phyloP scores from a whole-genome alignment of 2,329 filamentous ascomycete genomes.

The Chaetomium sp. region DNA sequence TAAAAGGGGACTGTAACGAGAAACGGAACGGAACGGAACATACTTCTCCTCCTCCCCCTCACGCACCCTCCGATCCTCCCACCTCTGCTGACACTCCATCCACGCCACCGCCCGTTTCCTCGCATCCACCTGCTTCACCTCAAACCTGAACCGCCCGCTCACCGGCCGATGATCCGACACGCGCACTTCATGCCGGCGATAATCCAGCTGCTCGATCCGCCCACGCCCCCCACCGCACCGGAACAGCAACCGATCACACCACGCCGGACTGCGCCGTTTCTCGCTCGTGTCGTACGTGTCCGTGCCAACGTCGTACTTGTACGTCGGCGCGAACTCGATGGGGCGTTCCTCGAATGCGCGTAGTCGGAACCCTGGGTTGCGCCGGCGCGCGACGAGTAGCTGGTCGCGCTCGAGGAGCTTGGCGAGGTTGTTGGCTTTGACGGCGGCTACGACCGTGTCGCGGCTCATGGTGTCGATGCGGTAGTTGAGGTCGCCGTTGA shows the following conservation, averaged over 20 bases:
- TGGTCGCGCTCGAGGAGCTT: constrained; percentile 93
- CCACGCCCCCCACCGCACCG: constrained; percentile 55
- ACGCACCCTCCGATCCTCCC: constrained; percentile 63
- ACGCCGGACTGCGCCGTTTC: constrained; percentile 88
- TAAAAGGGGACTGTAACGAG: background rate
- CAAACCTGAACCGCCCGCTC: constrained; percentile 73
- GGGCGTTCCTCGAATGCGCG: constrained; percentile 85
- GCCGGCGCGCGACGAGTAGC: constrained; percentile 77
- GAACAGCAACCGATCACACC: constrained; percentile 93
- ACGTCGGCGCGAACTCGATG: constrained; percentile 90
- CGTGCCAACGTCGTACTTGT: constrained; percentile 96
- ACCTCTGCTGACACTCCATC: constrained; percentile 68
- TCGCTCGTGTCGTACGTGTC: constrained; percentile 92
- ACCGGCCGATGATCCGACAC: constrained; percentile 93
- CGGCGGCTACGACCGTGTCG: constrained; percentile 80
- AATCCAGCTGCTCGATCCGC: constrained; percentile 80
- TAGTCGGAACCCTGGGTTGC: constrained; percentile 83
- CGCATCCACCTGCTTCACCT: constrained; percentile 73
- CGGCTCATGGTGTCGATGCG: constrained; percentile 96
- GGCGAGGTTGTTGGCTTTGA: constrained; percentile 70
- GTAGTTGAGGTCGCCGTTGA: constrained; percentile 97
- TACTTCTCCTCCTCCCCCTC: constrained; percentile 72
- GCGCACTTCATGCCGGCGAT: constrained; percentile 79
- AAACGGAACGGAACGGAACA: constrained; percentile 33
- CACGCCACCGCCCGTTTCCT: constrained; percentile 59